Evolutionary conservation across 192 early-diverging fungal genomes (phyloP).

Genomic region (Fimicolochytrium jonesii): DNA sequence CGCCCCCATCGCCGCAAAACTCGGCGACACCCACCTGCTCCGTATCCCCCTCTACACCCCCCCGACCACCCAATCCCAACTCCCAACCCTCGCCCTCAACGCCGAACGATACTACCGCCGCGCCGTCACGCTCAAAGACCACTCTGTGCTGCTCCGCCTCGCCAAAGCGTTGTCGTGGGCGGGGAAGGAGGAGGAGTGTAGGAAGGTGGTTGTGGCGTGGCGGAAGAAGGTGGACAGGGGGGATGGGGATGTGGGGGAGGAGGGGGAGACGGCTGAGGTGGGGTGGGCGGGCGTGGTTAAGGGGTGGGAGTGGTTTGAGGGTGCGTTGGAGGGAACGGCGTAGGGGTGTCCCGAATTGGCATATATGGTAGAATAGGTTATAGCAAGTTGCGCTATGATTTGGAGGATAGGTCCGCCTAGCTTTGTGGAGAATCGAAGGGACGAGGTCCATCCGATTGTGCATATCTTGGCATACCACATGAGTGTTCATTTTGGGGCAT

Average conservation of each 20-base stretch:
- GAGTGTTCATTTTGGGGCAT: no score
- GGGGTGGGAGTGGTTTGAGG: background rate
- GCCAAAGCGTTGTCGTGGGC: constrained; percentile 16
- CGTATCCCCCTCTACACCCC: constrained; percentile 31
- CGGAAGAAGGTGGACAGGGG: background rate
- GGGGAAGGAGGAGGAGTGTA: constrained; percentile 18
- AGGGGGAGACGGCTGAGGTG: constrained; percentile 5
- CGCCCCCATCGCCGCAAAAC: background rate
- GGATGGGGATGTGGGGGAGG: background rate
- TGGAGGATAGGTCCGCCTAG: no score
- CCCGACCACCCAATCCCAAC: background rate
- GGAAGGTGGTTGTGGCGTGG: constrained; percentile 13
- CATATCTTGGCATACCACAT: no score
- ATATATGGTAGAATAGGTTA: background rate
- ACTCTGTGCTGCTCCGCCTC: background rate
- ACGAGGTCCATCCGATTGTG: no score
- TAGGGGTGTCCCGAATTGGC: no score
- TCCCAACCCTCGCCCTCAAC: background rate
- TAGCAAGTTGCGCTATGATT: no score
- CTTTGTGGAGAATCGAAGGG: no score
- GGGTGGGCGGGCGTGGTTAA: background rate
- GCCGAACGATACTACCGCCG: constrained; percentile 20
- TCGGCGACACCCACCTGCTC: constrained; percentile 30
- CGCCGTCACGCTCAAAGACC: constrained; percentile 3
- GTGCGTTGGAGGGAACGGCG: background rate